phyloP scores from a whole-genome alignment of 2,329 filamentous ascomycete species.

The Penicillium sumatraense region DNA sequence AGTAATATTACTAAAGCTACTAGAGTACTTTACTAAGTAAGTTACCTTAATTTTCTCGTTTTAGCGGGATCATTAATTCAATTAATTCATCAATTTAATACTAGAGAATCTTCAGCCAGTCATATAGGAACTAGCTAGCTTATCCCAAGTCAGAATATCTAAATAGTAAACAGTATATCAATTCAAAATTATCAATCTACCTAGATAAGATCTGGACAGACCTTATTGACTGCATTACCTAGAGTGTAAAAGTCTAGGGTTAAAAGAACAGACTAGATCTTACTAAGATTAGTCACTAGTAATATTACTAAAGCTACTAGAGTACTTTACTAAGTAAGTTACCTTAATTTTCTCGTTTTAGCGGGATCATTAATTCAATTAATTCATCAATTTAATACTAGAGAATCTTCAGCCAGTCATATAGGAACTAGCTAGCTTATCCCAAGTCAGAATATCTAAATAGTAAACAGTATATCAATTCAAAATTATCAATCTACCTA shows the following conservation, averaged over 20 bases:
- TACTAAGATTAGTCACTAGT: too few species aligned
- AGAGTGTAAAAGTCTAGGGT: slow-evolving; percentile 39
- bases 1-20: too few species aligned
- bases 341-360: slow-evolving; percentile 34
- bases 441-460: slow-evolving; percentile 45
- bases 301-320: too few species aligned
- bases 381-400: slow-evolving; percentile 48
- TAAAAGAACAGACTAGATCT: too few species aligned
- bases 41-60: too few species aligned
- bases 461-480: slow-evolving; percentile 43
- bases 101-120: slow-evolving; percentile 45
- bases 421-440: slow-evolving; percentile 40
- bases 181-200: slow-evolving; percentile 39
- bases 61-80: slow-evolving; percentile 43
- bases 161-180: slow-evolving; percentile 45
- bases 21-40: too few species aligned
- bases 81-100: too few species aligned
- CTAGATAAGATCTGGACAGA: too few species aligned
- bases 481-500: slow-evolving; percentile 39
- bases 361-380: slow-evolving; percentile 44
- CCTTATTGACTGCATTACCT: slow-evolving; percentile 44
- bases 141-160: slow-evolving; percentile 44
- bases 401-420: slow-evolving; percentile 42
- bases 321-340: too few species aligned
- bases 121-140: slow-evolving; percentile 37